These are phyloP conservation scores for Hypoxylon sp. DNA, from an alignment of 2,329 filamentous ascomycete species.

Conservation along the genomic window DNA sequence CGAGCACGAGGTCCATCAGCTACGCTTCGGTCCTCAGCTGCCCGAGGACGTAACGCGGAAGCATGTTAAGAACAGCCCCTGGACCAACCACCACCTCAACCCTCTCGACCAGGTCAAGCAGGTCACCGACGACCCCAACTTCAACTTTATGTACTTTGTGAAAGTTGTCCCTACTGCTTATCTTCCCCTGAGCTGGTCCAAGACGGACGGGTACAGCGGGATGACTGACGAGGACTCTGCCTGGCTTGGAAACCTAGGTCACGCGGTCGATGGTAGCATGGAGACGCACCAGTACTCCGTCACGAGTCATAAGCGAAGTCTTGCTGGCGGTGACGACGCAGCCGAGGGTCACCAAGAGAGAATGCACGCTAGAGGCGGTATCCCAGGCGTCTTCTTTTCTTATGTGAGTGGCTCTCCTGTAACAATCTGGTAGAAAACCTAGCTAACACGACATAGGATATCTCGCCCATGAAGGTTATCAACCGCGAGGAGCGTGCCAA, in stretches of 20 bases:
- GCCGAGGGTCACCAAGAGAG: conserved; percentile 92
- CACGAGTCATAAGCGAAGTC: conserved; percentile 91
- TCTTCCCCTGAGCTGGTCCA: conserved; percentile 83
- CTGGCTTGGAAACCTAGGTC: conserved; percentile 73
- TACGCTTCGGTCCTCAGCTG: conserved; percentile 92
- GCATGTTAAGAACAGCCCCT: conserved; percentile 62
- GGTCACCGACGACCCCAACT: conserved; percentile 80
- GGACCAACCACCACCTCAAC: conserved; percentile 92
- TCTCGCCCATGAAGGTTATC: conserved; percentile 99
- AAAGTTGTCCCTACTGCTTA: conserved; percentile 98
- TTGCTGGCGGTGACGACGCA: conserved; percentile 82
- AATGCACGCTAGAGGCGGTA: conserved; percentile 86
- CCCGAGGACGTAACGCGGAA: conserved; percentile 74
- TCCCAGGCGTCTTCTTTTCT: conserved; percentile 97
- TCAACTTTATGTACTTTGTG: conserved; percentile 99
- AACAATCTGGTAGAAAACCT: background rate
- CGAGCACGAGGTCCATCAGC: conserved; percentile 84
- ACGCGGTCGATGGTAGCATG: conserved; percentile 76
- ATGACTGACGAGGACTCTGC: conserved; percentile 57
- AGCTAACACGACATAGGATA: conserved; percentile 69
- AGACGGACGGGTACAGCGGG: conserved; percentile 49
- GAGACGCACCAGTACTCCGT: conserved; percentile 99
- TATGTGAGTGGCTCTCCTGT: conserved; percentile 71
- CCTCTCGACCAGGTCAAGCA: conserved; percentile 85
- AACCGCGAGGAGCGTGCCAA: conserved; percentile 92